These are phyloP conservation scores for Podaxis carcinomalis DNA, from an alignment of 768 basidiomycete genomes.

Conservation along the genomic window DNA sequence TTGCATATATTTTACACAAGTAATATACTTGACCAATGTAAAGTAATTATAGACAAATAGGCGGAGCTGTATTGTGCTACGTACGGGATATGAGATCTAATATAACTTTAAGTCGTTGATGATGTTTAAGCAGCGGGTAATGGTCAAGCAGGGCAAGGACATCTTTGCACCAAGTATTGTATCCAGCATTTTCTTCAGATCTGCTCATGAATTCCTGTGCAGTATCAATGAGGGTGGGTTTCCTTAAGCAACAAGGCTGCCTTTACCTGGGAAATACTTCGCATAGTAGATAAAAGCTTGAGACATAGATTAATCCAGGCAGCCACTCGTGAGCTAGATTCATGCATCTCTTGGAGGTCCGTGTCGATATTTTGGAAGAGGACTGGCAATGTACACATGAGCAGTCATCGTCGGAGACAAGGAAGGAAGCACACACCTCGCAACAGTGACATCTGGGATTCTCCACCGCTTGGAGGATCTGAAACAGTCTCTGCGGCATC, in stretches of 20 bases:
- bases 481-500: not conserved
- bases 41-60: not conserved
- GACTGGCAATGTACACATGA: not conserved
- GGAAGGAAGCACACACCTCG: not conserved
- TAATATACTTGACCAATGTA: not conserved
- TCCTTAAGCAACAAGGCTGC: too few species aligned
- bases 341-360: not conserved
- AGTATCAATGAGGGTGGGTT: not conserved
- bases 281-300: conserved; percentile 7
- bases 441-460: not conserved
- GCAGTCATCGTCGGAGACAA: not conserved
- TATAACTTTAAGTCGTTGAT: conserved; percentile 1
- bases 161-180: conserved; percentile 6
- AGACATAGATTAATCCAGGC: not conserved
- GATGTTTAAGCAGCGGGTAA: not conserved
- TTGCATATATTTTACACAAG: not conserved
- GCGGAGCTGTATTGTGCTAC: not conserved
- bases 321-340: not conserved
- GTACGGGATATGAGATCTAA: not conserved
- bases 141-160: not conserved
- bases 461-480: not conserved
- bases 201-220: not conserved
- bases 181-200: not conserved
- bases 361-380: conserved; percentile 7
- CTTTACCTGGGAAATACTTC: conserved; percentile 4